Conservation (phyloP, 176 grass and related monocot genomes). For the Lolium multiflorum region DNA sequence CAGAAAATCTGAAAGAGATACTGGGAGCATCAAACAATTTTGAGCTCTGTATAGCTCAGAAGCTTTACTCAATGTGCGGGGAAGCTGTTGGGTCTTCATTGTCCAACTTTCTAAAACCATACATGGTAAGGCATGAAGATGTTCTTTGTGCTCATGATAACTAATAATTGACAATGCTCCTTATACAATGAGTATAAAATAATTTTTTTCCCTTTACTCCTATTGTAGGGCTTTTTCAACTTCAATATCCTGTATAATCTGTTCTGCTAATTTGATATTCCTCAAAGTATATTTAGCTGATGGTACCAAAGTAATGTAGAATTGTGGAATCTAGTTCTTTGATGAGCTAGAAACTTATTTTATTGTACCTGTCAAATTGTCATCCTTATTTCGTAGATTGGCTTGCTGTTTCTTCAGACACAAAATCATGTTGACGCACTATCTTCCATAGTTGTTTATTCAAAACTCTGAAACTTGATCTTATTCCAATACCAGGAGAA, state of each 20-base stretch:
- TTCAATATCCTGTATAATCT: constrained; percentile 25
- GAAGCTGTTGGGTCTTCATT: constrained; percentile 48
- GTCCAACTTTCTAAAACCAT: constrained; percentile 65
- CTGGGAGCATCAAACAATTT: constrained; percentile 68
- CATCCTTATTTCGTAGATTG: constrained; percentile 3
- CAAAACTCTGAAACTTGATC: neutral
- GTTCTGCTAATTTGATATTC: neutral
- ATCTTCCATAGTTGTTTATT: constrained; percentile 7
- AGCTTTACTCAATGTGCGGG: constrained; percentile 56
- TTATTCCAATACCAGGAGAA: neutral
- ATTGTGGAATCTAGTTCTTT: constrained; percentile 25
- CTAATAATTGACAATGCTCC: constrained; percentile 9
- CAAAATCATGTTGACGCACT: constrained; percentile 8
- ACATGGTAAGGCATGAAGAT: constrained; percentile 62
- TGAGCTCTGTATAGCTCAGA: constrained; percentile 75
- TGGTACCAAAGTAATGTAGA: constrained; percentile 18
- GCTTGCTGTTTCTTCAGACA: neutral
- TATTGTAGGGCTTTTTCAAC: neutral
- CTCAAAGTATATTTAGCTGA: constrained; percentile 14
- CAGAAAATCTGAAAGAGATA: constrained; percentile 60
- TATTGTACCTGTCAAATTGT: neutral
- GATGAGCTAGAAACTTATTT: constrained; percentile 22
- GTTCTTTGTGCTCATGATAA: constrained; percentile 11
- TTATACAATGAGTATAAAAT: constrained; percentile 2
- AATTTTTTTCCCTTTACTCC: neutral